A percentile compares a stretch with the other conserved stretches of the same genome.
phyloP scores from a whole-genome alignment of 1,284 basidiomycete species.

The Trichosporon faecale region DNA sequence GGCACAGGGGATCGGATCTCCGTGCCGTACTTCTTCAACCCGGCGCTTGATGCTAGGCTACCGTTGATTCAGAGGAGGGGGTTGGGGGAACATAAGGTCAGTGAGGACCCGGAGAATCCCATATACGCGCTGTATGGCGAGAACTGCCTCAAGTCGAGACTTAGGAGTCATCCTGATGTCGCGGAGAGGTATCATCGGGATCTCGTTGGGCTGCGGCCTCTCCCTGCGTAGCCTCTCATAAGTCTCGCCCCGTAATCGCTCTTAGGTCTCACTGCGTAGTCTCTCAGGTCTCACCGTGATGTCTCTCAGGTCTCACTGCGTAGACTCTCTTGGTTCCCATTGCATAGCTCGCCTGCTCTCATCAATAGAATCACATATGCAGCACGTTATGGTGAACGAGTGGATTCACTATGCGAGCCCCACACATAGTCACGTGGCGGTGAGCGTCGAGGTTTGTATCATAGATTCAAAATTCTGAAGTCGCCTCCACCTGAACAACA shows the following conservation, averaged over 20 bases:
- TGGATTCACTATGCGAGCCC: background rate
- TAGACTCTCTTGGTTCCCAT: no score
- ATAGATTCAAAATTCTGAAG: constrained; percentile 10
- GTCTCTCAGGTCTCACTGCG: no score
- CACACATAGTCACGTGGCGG: background rate
- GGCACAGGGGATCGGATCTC: constrained; percentile 22
- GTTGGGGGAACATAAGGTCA: background rate
- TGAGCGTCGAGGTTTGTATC: background rate
- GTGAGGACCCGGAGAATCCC: constrained; percentile 15
- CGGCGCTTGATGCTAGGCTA: constrained; percentile 18
- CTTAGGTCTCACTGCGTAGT: no score
- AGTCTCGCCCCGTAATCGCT: no score
- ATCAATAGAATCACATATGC: no score
- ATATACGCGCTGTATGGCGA: constrained; percentile 24
- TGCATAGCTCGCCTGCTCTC: no score
- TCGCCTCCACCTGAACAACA: constrained; percentile 12
- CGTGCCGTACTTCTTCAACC: constrained; percentile 26
- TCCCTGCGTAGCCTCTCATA: background rate
- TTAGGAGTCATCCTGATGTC: constrained; percentile 22
- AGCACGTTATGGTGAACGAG: no score
- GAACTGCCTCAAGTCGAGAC: constrained; percentile 21
- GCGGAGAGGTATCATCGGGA: constrained; percentile 16
- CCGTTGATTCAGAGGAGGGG: constrained; percentile 7
- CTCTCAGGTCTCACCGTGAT: no score
- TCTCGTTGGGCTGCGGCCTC: background rate